Conservation (phyloP, 805 yeast species). For the Ogataea pini region DNA sequence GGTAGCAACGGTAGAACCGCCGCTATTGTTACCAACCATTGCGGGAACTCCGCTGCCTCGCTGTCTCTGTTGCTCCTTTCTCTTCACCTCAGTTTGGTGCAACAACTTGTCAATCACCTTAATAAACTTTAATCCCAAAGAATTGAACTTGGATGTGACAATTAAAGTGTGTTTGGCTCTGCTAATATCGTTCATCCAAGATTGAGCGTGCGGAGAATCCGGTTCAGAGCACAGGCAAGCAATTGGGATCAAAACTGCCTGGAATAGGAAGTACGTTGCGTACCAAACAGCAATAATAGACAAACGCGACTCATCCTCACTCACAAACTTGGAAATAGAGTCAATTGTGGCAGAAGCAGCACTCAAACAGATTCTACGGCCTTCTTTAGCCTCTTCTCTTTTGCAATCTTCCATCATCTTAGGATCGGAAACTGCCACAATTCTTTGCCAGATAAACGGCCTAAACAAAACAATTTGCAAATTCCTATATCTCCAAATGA, state of each 20-base stretch:
- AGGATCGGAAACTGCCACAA: conserved; percentile 40
- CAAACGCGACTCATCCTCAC: conserved; percentile 22
- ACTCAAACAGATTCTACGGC: conserved; percentile 50
- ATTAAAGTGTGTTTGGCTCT: conserved; percentile 42
- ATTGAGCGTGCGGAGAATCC: conserved; percentile 41
- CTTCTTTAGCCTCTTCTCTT: conserved; percentile 47
- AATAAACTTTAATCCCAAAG: conserved; percentile 47
- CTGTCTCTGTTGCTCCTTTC: background rate
- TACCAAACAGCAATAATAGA: conserved; percentile 62
- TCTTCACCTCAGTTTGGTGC: conserved; percentile 11
- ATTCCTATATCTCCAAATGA: conserved; percentile 61
- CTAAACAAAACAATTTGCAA: conserved; percentile 55
- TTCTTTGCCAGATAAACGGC: conserved; percentile 57
- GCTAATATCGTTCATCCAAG: conserved; percentile 47
- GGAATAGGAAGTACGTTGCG: conserved; percentile 62
- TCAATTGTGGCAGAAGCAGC: conserved; percentile 54
- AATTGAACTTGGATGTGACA: conserved; percentile 42
- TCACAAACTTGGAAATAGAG: conserved; percentile 45
- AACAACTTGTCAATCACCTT: conserved; percentile 46
- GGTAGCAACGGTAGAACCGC: background rate
- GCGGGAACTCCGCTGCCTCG: too few relatives aligned
- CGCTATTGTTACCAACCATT: too few relatives aligned
- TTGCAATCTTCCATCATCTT: conserved; percentile 34
- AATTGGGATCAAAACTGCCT: conserved; percentile 60
- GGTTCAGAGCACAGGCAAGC: conserved; percentile 56